Conservation (phyloP, 2,329 filamentous ascomycete species). For the Penicillium sp. region DNA sequence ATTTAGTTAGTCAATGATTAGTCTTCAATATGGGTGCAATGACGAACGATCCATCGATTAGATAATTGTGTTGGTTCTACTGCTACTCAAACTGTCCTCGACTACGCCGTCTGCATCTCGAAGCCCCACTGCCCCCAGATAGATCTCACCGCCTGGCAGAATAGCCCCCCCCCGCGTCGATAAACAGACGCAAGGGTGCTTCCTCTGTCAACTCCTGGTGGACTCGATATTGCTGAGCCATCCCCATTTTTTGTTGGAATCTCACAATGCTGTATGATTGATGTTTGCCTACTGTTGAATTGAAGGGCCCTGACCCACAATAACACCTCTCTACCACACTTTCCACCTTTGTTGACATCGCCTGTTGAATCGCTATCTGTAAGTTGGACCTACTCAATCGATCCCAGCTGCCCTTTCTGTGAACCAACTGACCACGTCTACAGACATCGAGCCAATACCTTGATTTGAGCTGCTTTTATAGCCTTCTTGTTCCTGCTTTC, state of each 20-base stretch:
- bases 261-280: constrained; percentile 3
- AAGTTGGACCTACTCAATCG: constrained; percentile 3
- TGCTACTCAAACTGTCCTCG: no score
- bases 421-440: no score
- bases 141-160: constrained; percentile 31
- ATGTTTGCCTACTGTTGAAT: constrained; percentile 1
- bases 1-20: no score
- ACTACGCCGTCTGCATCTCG: no score
- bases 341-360: constrained; percentile 15
- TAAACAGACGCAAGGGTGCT: constrained; percentile 29
- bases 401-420: no score
- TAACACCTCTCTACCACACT: constrained; percentile 1
- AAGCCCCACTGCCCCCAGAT: constrained; percentile 15
- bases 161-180: constrained; percentile 34
- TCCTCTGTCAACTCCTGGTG: constrained; percentile 3
- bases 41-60: no score
- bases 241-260: neutral
- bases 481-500: no score
- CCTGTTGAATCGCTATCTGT: neutral
- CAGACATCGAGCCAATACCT: no score
- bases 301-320: neutral
- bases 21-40: no score
- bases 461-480: no score
- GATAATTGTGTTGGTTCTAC: no score
- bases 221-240: neutral